Evolutionary conservation across 116 monocot genomes (phyloP), one percentile per base, ranked within the genome.

Genomic region (Thalassia testudinum): DNA sequence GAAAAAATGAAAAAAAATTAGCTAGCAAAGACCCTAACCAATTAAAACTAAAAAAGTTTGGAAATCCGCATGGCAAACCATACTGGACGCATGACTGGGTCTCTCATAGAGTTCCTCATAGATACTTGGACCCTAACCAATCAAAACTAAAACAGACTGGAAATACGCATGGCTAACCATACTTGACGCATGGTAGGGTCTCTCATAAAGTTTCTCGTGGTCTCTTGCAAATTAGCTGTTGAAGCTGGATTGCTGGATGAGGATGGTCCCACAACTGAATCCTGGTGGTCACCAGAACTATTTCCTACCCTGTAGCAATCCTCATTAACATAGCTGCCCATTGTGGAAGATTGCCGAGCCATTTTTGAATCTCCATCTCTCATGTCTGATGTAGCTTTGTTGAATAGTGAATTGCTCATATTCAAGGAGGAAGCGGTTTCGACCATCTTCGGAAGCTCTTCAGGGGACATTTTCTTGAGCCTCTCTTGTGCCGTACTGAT

Each of bases 161-260:
- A 34, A 34, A 34, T 3, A 3, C 3, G 30, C n/a, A n/a, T n/a
- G n/a, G n/a, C n/a, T n/a, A n/a, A n/a, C 30, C 40, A 37, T 67
- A 91, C 95, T 88, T 95, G 71, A 49, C 68, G 76, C 95, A 79
- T 95, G 14, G 85, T 81, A 24, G 95, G 88, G 62, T 95, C 88
- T 62, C 72, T 95, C 78, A 84, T 81, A 56, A 81, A 64, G 70
- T 74, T 88, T 61, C 67, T 78, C 70, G 85, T 54, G 49, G 49
- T 70, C 37, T 87, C 80, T 61, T 93, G 87, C 59, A 93, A 64
- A 70, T 75, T 78, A 66, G 65, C 29, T 29, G 76, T 62, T 43
- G 85, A 74, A 50, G 42, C 42, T 26, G 75, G 51, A 59, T 17
- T n/a, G 42, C 49, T 60, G 4, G 79, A 64, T 63, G 83, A 67